Evolutionary conservation across 2,329 filamentous ascomycete species (phyloP).

Genomic region (Talaromyces sp.): DNA sequence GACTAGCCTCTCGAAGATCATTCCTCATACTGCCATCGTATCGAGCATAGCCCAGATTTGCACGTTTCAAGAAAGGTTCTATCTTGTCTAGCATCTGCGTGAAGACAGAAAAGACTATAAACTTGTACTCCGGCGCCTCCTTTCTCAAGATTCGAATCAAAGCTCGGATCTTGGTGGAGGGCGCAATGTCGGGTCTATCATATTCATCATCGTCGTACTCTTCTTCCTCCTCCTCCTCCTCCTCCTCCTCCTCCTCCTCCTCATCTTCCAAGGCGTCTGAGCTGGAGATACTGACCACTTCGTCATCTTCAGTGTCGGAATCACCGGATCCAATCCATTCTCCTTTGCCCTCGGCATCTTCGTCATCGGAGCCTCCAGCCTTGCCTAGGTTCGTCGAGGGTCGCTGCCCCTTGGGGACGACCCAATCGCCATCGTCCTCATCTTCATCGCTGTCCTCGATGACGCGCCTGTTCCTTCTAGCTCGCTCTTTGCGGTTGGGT

Average conservation of each 20-base stretch:
- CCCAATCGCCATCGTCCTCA: constrained; percentile 67
- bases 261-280: constrained; percentile 20
- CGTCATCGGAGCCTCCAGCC: constrained; percentile 80
- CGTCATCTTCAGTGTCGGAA: constrained; percentile 50
- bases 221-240: constrained; percentile 41
- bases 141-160: constrained; percentile 75
- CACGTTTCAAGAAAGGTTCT: constrained; percentile 78
- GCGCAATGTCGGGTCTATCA: constrained; percentile 42
- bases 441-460: constrained; percentile 58
- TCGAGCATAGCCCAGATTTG: constrained; percentile 74
- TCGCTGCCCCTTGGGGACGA: constrained; percentile 67
- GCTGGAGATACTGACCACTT: constrained; percentile 19
- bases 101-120: constrained; percentile 98
- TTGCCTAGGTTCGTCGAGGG: constrained; percentile 61
- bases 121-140: constrained; percentile 82
- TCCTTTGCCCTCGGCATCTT: constrained; percentile 82
- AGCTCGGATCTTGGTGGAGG: constrained; percentile 87
- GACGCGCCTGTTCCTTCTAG: constrained; percentile 42
- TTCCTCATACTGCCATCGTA: constrained; percentile 97
- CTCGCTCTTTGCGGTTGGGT: constrained; percentile 26
- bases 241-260: not conserved
- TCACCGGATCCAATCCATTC: constrained; percentile 73
- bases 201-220: constrained; percentile 32
- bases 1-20: constrained; percentile 81
- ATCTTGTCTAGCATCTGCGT: constrained; percentile 97